phyloP scores from a whole-genome alignment of 306 rosid species.

The Cicer bijugum region DNA sequence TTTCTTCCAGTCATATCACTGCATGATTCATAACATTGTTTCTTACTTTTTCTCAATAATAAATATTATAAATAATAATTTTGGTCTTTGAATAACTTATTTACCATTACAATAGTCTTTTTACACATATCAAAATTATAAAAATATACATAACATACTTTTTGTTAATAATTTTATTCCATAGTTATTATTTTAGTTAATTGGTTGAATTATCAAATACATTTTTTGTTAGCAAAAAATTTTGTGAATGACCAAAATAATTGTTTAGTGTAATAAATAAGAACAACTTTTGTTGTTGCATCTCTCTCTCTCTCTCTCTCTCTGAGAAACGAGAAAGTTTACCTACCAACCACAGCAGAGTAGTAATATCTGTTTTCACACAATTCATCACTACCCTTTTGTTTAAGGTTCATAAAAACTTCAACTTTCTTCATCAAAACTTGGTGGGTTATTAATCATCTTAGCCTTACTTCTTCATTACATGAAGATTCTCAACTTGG shows the following conservation, averaged over 20 bases:
- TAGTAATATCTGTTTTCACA: conserved; percentile 36
- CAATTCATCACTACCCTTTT: conserved; percentile 36
- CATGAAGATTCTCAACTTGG: conserved; percentile 74
- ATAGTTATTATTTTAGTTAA: too few species aligned
- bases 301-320: conserved; percentile 39
- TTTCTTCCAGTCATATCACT: conserved; percentile 38
- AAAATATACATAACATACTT: too few species aligned
- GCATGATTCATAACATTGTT: conserved; percentile 43
- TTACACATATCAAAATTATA: too few species aligned
- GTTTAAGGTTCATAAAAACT: conserved; percentile 38
- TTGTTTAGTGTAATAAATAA: background rate
- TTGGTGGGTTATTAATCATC: conserved; percentile 56
- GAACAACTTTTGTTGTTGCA: conserved; percentile 36
- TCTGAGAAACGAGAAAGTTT: conserved; percentile 43
- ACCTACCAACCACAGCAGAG: conserved; percentile 52
- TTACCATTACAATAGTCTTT: too few species aligned
- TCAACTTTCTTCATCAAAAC: conserved; percentile 44
- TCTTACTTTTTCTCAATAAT: conserved; percentile 35
- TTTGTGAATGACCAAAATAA: too few species aligned
- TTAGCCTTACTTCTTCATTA: conserved; percentile 50
- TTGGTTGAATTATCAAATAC: too few species aligned
- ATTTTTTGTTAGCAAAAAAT: too few species aligned
- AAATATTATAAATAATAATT: too few species aligned
- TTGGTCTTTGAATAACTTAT: too few species aligned
- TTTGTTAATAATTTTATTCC: too few species aligned